phyloP scores from a whole-genome alignment of 23 red algal genomes.

The Cyanidium caldarium region DNA sequence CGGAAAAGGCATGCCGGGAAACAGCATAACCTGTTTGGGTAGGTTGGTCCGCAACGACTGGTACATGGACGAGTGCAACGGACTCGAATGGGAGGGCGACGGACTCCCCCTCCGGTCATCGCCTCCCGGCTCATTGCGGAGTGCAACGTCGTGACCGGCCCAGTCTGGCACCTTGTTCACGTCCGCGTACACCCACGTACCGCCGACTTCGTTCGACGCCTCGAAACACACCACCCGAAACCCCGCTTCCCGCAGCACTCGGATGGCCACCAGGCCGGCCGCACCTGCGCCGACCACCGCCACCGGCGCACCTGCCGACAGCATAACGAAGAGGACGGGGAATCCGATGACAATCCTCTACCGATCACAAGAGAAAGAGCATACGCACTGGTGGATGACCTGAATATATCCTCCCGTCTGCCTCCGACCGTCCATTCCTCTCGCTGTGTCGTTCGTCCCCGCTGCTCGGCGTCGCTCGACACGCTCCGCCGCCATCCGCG shows the following conservation, averaged over 20 bases:
- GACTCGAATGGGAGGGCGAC: neutral
- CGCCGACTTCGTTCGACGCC: constrained; percentile 28
- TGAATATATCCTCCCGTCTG: too few species aligned
- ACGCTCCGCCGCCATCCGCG: too few species aligned
- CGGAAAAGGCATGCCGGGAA: constrained; percentile 26
- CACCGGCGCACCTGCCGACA: constrained; percentile 10
- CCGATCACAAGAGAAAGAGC: too few species aligned
- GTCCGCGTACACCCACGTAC: constrained; percentile 45
- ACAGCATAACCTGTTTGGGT: constrained; percentile 54
- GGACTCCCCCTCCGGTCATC: too few species aligned
- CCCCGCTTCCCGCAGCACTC: constrained; percentile 28
- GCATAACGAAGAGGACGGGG: too few species aligned
- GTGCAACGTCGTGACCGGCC: too few species aligned
- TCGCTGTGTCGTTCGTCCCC: too few species aligned
- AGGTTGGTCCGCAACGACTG: constrained; percentile 43
- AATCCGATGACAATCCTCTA: too few species aligned
- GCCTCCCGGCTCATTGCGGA: neutral
- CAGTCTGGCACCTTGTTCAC: neutral
- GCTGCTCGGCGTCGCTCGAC: too few species aligned
- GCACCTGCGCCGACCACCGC: constrained; percentile 80
- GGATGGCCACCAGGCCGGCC: constrained; percentile 33
- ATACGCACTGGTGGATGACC: too few species aligned
- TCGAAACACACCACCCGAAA: constrained; percentile 33
- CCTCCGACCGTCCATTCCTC: too few species aligned
- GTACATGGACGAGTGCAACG: constrained; percentile 42